These are phyloP conservation scores for Linum lewisii DNA, from an alignment of 345 rosid genomes.

Conservation along the genomic window DNA sequence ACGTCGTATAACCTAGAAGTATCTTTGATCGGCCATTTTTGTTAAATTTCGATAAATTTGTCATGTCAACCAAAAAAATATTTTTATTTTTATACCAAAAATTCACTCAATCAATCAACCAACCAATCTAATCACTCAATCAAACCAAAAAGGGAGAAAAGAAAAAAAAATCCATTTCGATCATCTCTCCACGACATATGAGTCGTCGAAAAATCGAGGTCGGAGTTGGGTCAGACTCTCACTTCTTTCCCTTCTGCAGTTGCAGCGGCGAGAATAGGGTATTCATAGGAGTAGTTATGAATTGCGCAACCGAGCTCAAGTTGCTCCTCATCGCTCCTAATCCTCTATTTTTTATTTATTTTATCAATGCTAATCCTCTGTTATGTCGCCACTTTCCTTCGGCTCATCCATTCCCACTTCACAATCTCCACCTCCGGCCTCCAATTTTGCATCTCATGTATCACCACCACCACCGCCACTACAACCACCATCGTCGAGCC, in stretches of 20 bases:
- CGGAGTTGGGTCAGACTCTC: neutral
- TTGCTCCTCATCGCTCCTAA: constrained; percentile 40
- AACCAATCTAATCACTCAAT: no score
- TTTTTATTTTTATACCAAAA: no score
- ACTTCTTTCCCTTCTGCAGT: constrained; percentile 1
- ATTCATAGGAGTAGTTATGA: constrained; percentile 43
- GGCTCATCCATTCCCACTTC: constrained; percentile 60
- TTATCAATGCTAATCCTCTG: constrained; percentile 64
- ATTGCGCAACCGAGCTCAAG: constrained; percentile 74
- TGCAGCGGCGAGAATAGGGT: constrained; percentile 36
- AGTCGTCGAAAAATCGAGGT: no score
- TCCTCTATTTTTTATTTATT: no score
- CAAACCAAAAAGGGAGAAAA: no score
- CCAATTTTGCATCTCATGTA: constrained; percentile 60
- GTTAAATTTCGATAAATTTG: no score
- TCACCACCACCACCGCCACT: constrained; percentile 23
- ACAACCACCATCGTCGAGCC: neutral
- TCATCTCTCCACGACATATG: no score
- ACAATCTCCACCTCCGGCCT: constrained; percentile 61
- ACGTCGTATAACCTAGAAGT: no score
- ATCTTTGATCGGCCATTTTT: no score
- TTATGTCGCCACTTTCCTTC: constrained; percentile 51
- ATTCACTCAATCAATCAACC: no score
- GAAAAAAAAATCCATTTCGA: no score
- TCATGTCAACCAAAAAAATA: no score